Conservation (phyloP, 2,329 filamentous ascomycete species). For the Xylaria sp. region DNA sequence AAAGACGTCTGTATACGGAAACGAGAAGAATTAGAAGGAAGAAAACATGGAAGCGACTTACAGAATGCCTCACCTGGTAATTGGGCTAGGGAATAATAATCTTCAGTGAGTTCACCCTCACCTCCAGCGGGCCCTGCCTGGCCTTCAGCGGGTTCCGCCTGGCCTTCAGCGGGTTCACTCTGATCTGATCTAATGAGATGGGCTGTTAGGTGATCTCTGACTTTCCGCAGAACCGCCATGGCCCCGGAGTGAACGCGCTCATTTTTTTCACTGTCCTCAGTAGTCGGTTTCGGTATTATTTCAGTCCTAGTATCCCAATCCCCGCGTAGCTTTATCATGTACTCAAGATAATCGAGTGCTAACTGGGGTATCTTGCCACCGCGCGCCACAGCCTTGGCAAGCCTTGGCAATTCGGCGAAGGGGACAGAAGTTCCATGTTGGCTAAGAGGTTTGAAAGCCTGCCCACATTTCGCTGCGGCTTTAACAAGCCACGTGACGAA, state of each 20-base stretch:
- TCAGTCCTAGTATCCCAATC: constrained; percentile 5
- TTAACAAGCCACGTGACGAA: constrained; percentile 30
- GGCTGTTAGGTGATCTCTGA: background rate
- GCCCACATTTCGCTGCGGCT: background rate
- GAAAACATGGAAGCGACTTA: background rate
- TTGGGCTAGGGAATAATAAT: background rate
- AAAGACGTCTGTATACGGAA: background rate
- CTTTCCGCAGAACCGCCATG: background rate
- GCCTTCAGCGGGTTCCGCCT: background rate
- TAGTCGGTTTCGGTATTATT: background rate
- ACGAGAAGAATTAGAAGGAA: background rate
- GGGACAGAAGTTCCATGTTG: background rate
- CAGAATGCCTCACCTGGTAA: constrained; percentile 28
- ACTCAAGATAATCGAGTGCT: background rate
- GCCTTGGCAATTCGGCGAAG: background rate
- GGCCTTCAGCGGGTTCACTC: no score
- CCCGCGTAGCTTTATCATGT: constrained; percentile 15
- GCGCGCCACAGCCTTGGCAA: background rate
- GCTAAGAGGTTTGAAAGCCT: background rate
- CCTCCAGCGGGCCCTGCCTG: background rate
- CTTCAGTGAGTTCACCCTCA: background rate
- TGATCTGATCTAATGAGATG: background rate
- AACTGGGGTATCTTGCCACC: background rate
- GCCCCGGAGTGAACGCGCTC: background rate
- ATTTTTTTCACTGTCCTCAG: background rate